phyloP scores from a whole-genome alignment of 805 yeast genomes.

The Saccharomycopsis capsularis region DNA sequence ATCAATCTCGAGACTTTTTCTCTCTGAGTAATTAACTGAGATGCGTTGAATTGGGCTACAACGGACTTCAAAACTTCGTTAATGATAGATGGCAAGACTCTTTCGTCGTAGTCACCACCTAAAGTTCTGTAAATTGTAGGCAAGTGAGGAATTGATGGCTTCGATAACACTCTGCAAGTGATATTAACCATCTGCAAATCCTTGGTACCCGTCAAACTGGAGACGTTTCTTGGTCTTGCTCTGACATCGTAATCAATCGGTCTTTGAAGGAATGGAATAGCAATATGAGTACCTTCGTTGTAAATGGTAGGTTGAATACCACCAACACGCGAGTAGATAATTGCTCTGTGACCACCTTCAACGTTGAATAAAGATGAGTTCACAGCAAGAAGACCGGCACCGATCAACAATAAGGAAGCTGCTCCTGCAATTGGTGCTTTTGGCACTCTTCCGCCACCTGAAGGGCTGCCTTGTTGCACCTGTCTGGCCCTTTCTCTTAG shows the following conservation, averaged over 20 bases:
- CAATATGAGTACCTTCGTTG: conserved; percentile 91
- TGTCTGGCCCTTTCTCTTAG: conserved; percentile 32
- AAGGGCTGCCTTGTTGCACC: conserved; percentile 25
- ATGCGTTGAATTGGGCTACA: conserved; percentile 97
- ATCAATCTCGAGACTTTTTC: conserved; percentile 90
- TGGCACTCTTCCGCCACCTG: conserved; percentile 21
- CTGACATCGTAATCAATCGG: conserved; percentile 92
- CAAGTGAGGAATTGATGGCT: conserved; percentile 72
- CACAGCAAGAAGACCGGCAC: conserved; percentile 47
- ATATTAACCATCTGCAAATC: conserved; percentile 98
- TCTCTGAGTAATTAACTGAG: conserved; percentile 98
- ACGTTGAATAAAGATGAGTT: conserved; percentile 70
- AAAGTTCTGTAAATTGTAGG: conserved; percentile 87
- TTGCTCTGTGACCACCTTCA: conserved; percentile 99
- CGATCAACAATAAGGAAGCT: conserved; percentile 53
- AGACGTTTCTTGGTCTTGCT: conserved; percentile 94
- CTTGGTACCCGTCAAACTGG: conserved; percentile 95
- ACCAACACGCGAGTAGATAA: conserved; percentile 77
- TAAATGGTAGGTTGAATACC: conserved; percentile 82
- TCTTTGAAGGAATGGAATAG: conserved; percentile 90
- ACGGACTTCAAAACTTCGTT: conserved; percentile 95
- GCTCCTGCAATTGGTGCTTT: conserved; percentile 49
- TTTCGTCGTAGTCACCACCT: conserved; percentile 93
- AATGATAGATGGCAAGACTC: conserved; percentile 95
- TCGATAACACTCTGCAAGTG: conserved; percentile 94